Conservation (phyloP, 371 early-diverging fungal genomes). For the Mortierella polycephala region DNA sequence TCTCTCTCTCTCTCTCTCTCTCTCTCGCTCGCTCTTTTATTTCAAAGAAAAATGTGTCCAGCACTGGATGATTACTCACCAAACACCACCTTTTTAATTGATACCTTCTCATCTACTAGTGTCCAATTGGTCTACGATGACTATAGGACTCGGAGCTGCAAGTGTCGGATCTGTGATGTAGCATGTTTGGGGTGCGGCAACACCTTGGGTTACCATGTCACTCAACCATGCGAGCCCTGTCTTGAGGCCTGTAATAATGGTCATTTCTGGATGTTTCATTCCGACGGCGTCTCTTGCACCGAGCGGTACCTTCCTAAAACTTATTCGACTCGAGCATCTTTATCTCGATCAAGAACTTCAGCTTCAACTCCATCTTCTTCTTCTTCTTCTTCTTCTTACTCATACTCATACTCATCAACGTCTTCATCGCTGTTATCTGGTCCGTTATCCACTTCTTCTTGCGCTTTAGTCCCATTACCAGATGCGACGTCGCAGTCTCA, state of each 20-base stretch:
- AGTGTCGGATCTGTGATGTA: conserved; percentile 93
- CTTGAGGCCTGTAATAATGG: conserved; percentile 95
- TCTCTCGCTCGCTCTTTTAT: not conserved
- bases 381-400: not conserved
- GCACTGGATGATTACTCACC: not conserved
- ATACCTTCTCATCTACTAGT: conserved; percentile 42
- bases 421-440: conserved; percentile 7
- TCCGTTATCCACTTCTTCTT: not conserved
- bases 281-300: conserved; percentile 75
- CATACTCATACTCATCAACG: conserved; percentile 12
- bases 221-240: conserved; percentile 94
- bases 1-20: not conserved
- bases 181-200: conserved; percentile 96
- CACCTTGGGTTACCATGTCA: conserved; percentile 95
- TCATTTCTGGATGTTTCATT: conserved; percentile 98
- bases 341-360: not conserved
- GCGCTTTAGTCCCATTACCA: not conserved
- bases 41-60: not conserved
- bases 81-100: too few relatives aligned
- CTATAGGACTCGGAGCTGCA: conserved; percentile 92
- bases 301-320: conserved; percentile 41
- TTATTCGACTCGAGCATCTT: conserved; percentile 4
- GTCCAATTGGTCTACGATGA: conserved; percentile 92
- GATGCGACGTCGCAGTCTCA: too few relatives aligned
- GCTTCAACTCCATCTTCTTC: not conserved